phyloP scores from a whole-genome alignment of 1,139 yeast species.

The Lodderomyces elongisporus region DNA sequence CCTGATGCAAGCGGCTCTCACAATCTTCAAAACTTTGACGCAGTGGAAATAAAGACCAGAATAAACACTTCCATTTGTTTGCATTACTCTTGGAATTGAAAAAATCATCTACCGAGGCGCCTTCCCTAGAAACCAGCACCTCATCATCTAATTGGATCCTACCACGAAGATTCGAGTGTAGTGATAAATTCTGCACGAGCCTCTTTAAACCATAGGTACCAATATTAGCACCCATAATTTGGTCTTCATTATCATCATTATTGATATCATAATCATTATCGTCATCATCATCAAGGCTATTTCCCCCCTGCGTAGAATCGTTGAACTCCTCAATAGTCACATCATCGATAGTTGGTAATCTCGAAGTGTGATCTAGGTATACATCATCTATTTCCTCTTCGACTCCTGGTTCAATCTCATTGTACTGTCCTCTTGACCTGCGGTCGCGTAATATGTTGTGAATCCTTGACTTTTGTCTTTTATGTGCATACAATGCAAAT shows the following conservation, averaged over 20 bases:
- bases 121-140: neutral
- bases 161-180: constrained; percentile 19
- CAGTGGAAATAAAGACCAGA: no score
- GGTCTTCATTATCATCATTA: constrained; percentile 8
- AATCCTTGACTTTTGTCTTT: constrained; percentile 19
- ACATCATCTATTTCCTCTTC: constrained; percentile 19
- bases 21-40: no score
- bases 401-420: constrained; percentile 6
- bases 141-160: constrained; percentile 9
- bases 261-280: constrained; percentile 16
- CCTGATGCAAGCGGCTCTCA: no score
- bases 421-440: constrained; percentile 27
- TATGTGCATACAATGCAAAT: constrained; percentile 32
- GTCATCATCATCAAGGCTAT: neutral
- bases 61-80: neutral
- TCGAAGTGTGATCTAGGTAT: constrained; percentile 20
- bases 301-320: neutral
- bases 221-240: no score
- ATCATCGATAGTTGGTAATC: constrained; percentile 32
- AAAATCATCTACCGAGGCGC: neutral
- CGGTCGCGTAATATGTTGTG: constrained; percentile 20
- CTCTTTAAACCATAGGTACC: constrained; percentile 34
- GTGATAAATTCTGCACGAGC: constrained; percentile 29
- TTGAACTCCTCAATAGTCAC: constrained; percentile 19
- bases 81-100: neutral